Conservation (phyloP, 1,284 basidiomycete genomes). For the Bondarzewia mesenterica region DNA sequence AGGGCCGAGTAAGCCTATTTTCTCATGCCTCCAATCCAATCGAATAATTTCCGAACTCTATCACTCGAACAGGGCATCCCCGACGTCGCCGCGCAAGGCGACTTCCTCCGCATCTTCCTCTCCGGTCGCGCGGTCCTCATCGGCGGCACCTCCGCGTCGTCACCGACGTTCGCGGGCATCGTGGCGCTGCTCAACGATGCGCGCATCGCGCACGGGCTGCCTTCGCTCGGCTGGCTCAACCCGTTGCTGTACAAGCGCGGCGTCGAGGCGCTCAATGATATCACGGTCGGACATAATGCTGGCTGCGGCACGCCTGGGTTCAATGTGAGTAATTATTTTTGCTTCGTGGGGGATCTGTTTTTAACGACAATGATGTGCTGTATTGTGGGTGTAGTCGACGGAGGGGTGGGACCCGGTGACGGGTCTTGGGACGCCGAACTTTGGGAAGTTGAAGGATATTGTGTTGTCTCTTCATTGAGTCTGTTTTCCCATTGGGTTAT, state of each 20-base stretch:
- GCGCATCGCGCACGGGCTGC: conserved; percentile 32
- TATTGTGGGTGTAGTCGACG: conserved; percentile 21
- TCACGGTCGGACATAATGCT: conserved; percentile 43
- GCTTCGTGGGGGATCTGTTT: not conserved
- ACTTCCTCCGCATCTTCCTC: conserved; percentile 31
- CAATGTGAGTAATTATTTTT: conserved; percentile 24
- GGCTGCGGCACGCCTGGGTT: conserved; percentile 48
- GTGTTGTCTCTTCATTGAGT: conserved; percentile 8
- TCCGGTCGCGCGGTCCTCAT: conserved; percentile 23
- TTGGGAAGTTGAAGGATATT: conserved; percentile 26
- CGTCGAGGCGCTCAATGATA: conserved; percentile 36
- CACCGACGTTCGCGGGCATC: conserved; percentile 50
- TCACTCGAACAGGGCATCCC: conserved; percentile 35
- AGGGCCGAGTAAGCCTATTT: not conserved
- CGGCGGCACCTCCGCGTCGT: conserved; percentile 50
- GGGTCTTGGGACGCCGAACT: conserved; percentile 38
- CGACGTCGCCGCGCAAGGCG: conserved; percentile 54
- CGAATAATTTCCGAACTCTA: not conserved
- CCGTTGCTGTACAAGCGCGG: conserved; percentile 42
- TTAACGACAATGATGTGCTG: not conserved
- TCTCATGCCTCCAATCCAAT: not conserved
- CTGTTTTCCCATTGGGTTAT: no score
- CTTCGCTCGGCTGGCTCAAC: conserved; percentile 46
- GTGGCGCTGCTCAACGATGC: conserved; percentile 58
- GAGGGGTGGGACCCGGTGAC: conserved; percentile 44